Evolutionary conservation across 495 filamentous ascomycete species (phyloP).

Genomic region (Penicillium riverlandense): DNA sequence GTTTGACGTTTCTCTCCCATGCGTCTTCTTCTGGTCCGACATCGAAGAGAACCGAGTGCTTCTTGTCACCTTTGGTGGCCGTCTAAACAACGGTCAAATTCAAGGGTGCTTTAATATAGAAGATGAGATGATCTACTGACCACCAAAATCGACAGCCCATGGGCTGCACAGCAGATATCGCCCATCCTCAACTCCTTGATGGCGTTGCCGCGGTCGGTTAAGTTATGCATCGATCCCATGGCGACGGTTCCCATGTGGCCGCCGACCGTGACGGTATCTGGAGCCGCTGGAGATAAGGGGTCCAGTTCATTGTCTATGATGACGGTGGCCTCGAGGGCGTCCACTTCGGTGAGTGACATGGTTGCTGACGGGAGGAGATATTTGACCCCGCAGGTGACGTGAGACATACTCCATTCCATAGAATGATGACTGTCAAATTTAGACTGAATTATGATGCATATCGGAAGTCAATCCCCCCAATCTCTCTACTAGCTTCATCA

Average conservation of each 20-base stretch:
- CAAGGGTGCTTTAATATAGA: too few relatives aligned
- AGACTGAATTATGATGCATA: too few relatives aligned
- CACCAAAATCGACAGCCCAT: constrained; percentile 51
- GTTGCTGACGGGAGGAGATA: not conserved
- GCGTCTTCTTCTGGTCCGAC: constrained; percentile 50
- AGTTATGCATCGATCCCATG: constrained; percentile 16
- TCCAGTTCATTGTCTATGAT: constrained; percentile 56
- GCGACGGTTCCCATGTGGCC: constrained; percentile 36
- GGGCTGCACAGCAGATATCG: constrained; percentile 52
- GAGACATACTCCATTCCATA: too few relatives aligned
- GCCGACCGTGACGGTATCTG: constrained; percentile 39
- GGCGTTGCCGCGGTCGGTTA: constrained; percentile 35
- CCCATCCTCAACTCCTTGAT: constrained; percentile 45
- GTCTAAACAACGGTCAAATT: constrained; percentile 25
- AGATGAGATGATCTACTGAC: constrained; percentile 17
- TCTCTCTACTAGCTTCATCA: too few relatives aligned
- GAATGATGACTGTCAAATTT: too few relatives aligned
- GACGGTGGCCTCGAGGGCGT: constrained; percentile 39
- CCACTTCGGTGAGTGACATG: constrained; percentile 32
- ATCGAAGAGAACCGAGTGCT: constrained; percentile 53
- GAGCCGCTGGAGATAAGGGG: constrained; percentile 43
- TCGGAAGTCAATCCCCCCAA: too few relatives aligned
- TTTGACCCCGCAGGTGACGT: not conserved
- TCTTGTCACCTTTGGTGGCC: constrained; percentile 42
- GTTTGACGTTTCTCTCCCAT: constrained; percentile 48